A percentile compares a stretch with the other conserved stretches of the same genome.
These are phyloP conservation scores for Dactylellina haptotyla DNA, from an alignment of 2,329 filamentous ascomycete genomes.

Conservation along the genomic window DNA sequence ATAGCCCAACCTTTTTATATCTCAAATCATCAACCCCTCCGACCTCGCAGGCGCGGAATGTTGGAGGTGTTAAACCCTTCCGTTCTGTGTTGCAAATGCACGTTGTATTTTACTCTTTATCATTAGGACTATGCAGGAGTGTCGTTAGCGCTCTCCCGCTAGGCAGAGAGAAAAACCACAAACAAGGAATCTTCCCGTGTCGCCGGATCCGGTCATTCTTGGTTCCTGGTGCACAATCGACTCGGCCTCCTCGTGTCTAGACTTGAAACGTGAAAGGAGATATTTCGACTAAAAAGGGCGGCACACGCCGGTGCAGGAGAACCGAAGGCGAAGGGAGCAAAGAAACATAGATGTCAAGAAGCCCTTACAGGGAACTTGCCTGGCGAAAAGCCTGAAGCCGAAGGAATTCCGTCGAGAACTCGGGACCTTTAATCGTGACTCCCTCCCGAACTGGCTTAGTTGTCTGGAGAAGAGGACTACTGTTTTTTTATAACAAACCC, in stretches of 20 bases:
- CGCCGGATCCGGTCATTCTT: slow-evolving; percentile 49
- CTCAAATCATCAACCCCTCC: not conserved
- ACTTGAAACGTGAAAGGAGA: slow-evolving; percentile 29
- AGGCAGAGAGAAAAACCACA: slow-evolving; percentile 6
- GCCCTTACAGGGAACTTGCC: not conserved
- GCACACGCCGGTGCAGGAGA: not conserved
- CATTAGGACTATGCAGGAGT: not conserved
- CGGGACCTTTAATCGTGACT: slow-evolving; percentile 51
- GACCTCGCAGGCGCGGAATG: slow-evolving; percentile 27
- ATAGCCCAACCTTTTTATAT: not conserved
- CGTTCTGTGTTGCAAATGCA: slow-evolving; percentile 35
- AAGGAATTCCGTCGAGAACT: slow-evolving; percentile 39
- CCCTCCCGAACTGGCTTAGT: slow-evolving; percentile 38
- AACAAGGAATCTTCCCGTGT: slow-evolving; percentile 39
- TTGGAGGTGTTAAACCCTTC: not conserved
- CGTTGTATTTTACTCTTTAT: slow-evolving; percentile 33
- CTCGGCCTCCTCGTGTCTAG: slow-evolving; percentile 16
- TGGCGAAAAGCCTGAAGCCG: not conserved
- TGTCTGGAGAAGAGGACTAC: not conserved
- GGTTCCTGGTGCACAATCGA: slow-evolving; percentile 29
- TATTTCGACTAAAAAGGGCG: not conserved
- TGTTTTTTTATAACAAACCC: slow-evolving; percentile 1
- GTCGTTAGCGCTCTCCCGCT: slow-evolving; percentile 8
- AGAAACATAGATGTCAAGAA: not conserved
- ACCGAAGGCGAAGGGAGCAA: not conserved